These are phyloP conservation scores for Millerozyma acaciae DNA, from an alignment of 805 yeast species.

Conservation along the genomic window DNA sequence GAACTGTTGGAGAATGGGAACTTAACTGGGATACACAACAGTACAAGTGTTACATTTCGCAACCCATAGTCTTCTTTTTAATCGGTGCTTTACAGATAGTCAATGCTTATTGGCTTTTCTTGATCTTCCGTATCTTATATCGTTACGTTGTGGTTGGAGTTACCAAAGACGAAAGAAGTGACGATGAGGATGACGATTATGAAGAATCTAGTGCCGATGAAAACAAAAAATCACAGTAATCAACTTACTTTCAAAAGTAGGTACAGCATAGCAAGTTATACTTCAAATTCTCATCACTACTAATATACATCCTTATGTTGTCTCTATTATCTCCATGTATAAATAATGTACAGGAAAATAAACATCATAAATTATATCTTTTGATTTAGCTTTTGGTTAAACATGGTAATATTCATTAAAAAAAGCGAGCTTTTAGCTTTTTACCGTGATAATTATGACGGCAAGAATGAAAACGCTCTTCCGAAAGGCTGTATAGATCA, in stretches of 20 bases:
- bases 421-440: no score
- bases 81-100: constrained; percentile 80
- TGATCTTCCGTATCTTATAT: constrained; percentile 73
- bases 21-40: constrained; percentile 87
- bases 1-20: constrained; percentile 75
- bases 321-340: no score
- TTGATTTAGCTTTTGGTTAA: no score
- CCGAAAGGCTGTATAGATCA: no score
- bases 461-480: no score
- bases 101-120: constrained; percentile 81
- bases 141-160: constrained; percentile 60
- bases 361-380: no score
- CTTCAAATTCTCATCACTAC: no score
- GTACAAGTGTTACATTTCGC: constrained; percentile 94
- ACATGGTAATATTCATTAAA: no score
- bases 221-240: constrained; percentile 14
- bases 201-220: constrained; percentile 10
- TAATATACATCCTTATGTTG: no score
- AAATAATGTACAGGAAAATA: no score
- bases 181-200: constrained; percentile 61
- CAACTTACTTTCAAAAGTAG: no score
- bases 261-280: no score
- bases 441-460: background rate
- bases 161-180: constrained; percentile 81
- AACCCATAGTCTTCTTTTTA: constrained; percentile 78